These are phyloP conservation scores for Malus fusca DNA, from an alignment of 306 rosid species.

Conservation along the genomic window DNA sequence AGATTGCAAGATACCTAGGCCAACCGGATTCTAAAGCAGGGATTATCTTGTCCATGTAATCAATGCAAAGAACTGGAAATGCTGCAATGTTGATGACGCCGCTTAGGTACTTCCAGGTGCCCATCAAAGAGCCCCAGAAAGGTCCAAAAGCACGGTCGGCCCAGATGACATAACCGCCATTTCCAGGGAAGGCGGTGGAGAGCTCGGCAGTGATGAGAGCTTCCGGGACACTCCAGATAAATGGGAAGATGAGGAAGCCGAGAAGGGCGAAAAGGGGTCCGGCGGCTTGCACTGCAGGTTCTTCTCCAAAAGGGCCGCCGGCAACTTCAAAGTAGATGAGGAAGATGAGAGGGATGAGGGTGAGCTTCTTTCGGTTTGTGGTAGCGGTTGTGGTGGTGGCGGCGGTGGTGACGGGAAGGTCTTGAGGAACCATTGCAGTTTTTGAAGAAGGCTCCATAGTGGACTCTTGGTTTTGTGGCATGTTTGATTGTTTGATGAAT, in stretches of 20 bases:
- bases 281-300: slow-evolving; percentile 28
- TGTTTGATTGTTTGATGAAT: not conserved
- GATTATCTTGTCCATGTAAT: slow-evolving; percentile 19
- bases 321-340: slow-evolving; percentile 41
- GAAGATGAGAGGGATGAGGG: slow-evolving; percentile 32
- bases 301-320: slow-evolving; percentile 34
- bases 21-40: slow-evolving; percentile 23
- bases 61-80: slow-evolving; percentile 26
- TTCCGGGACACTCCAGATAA: slow-evolving; percentile 33
- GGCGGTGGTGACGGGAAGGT: not conserved
- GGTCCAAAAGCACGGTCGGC: slow-evolving; percentile 36
- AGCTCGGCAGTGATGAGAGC: slow-evolving; percentile 38
- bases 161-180: slow-evolving; percentile 41
- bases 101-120: slow-evolving; percentile 32
- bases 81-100: slow-evolving; percentile 37
- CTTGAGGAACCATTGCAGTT: not conserved
- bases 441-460: not conserved
- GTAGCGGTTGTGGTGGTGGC: not conserved
- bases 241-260: slow-evolving; percentile 34
- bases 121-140: slow-evolving; percentile 38
- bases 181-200: slow-evolving; percentile 34
- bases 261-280: slow-evolving; percentile 35
- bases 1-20: slow-evolving; percentile 18
- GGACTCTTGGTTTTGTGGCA: not conserved
- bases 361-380: slow-evolving; percentile 11